Evolutionary conservation across 345 rosid genomes (phyloP), one percentile per base, ranked within the genome.

Genomic region (Citrus australasica): DNA sequence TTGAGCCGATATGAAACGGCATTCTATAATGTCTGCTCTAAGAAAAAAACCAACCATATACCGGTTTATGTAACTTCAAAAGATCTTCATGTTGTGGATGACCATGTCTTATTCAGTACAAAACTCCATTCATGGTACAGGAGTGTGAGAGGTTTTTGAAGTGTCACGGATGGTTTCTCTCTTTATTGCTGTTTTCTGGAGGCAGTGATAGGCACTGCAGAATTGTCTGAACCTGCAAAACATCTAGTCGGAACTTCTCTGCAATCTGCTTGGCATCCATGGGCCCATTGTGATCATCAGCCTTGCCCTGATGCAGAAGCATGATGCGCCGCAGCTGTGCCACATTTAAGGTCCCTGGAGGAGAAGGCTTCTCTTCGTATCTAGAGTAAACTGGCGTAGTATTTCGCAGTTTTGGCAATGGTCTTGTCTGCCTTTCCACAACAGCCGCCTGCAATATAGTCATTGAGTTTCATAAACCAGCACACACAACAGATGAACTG

Each of bases 401-500:
- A 76, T 90, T 90, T 66, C 98, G 85, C 73, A 92, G 88, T 89
- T 91, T 94, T 38, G 99, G 98, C 85, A 96, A 79, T 16, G 98
- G 92, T 78, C 97, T 88, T 55, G 82, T 82, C 2, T 90, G 84
- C 64, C 85, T 92, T 88, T 90, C 97, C 72, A 86, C 87, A 25
- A 94, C 79, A 14, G 79, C 68, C 64, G 97, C 98, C 99, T 94
- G 89, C 46, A 71, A 74, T 33, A 69, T 30, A 55, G 79, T 55
- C 32, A 17, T 7, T 37, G 40, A 37, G 40, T 37, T 37, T 61
- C 32, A 56, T 82, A 24, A 9, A 35, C 1, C 37, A 28, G 56
- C 5, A 67, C 14, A 53, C 38, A 30, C 7, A 35, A 35, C 0
- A 35, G 37, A 6, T 27, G 27, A 70, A 53, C n/a, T n/a, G 51